Evolutionary conservation across 169 alveolate genomes (phyloP), one percentile per base, ranked within the genome.

Genomic region (Babesia ovata): DNA sequence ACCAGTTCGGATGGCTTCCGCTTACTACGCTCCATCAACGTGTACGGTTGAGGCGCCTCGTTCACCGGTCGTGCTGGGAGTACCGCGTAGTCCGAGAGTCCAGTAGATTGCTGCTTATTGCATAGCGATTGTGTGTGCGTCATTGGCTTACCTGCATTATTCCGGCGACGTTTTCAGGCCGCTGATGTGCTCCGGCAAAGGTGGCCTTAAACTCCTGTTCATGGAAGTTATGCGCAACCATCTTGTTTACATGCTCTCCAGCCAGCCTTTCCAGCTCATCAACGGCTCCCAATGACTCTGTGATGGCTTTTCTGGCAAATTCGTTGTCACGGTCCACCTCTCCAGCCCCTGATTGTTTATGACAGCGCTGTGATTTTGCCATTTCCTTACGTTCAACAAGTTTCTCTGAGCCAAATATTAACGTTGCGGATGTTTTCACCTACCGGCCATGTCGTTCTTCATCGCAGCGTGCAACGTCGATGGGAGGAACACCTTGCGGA

Each of bases 401-500:
- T 26, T 33, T 12, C 26, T 62, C 54, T 42, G 54, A 24, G 39
- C 1, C n/a, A 2, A 2, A 0, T 33, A 21, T 58, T 29, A 33
- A 6, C 39, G 39, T 33, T 33, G 39, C 10, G 39, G 10, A 19
- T 22, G 44, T 11, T 21, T 24, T 50, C 16, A 17, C 56, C 19
- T 39, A 33, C 54, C 53, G 19, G 24, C 52, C 33, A 70, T 56
- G 56, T 46, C 67, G 70, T 29, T 8, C 53, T 81, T 81, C 62
- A 67, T 56, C 26, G 85, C 58, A 3, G 50, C 67, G 70, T 81
- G 79, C 8, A 75, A 19, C 36, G 58, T 21, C 66, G 69, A 50
- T 19, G 90, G 90, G 49, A 83, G 56, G 39, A 48, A 21, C 12
- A 67, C 54, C 82, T 83, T 83, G 46, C 48, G 50, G 39, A 83